phyloP scores from a whole-genome alignment of 371 early-diverging fungal genomes.

The Mucor plumbeus region DNA sequence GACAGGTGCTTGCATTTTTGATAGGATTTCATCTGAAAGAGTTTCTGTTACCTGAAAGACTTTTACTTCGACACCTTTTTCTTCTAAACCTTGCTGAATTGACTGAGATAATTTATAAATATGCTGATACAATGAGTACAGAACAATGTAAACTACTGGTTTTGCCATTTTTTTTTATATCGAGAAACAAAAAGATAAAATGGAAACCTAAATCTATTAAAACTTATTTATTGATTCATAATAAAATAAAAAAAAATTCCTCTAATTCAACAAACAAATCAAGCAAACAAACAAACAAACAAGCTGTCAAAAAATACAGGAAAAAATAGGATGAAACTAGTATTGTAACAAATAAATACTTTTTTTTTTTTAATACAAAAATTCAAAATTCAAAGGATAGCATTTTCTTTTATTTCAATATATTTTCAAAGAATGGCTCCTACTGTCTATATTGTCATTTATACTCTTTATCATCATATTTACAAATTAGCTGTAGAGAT shows the following conservation, averaged over 20 bases:
- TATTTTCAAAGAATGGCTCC: constrained; percentile 23
- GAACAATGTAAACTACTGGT: constrained; percentile 57
- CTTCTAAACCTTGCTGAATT: constrained; percentile 47
- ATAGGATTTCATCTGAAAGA: constrained; percentile 63
- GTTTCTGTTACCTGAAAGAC: constrained; percentile 58
- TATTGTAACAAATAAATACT: not conserved
- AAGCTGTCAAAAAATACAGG: constrained; percentile 1
- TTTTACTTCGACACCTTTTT: constrained; percentile 1
- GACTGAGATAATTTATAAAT: constrained; percentile 69
- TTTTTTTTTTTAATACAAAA: not conserved
- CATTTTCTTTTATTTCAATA: not conserved
- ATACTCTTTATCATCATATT: constrained; percentile 81
- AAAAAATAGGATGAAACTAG: not conserved
- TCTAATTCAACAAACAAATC: not conserved
- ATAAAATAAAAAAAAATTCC: not conserved
- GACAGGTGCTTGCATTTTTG: constrained; percentile 73
- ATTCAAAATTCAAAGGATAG: not conserved
- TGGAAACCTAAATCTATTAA: not conserved
- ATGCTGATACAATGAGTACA: constrained; percentile 80
- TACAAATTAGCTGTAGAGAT: constrained; percentile 68
- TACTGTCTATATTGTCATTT: constrained; percentile 67
- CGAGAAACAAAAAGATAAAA: not conserved
- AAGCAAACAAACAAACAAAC: not conserved
- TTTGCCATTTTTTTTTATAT: not conserved
- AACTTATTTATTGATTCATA: not conserved